phyloP scores from a whole-genome alignment of 495 filamentous ascomycete species.

The Bryoglossum gracile region DNA sequence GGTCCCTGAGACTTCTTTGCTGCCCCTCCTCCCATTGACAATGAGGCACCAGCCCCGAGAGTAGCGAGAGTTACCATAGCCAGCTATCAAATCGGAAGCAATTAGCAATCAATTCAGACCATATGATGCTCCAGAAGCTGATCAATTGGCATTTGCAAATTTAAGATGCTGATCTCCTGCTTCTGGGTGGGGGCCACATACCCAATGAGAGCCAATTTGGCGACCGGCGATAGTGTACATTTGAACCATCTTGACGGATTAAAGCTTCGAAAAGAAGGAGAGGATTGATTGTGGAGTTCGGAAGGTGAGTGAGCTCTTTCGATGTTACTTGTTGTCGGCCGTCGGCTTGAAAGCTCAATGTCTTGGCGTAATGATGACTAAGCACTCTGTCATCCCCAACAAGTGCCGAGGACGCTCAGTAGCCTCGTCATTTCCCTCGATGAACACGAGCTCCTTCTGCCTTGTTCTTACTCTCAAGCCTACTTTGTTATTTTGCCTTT shows the following conservation, averaged over 20 bases:
- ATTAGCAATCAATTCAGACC: conserved; percentile 13
- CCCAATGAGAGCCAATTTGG: conserved; percentile 88
- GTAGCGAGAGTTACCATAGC: conserved; percentile 73
- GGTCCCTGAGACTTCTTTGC: conserved; percentile 54
- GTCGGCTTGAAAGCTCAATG: conserved; percentile 15
- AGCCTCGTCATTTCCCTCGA: conserved; percentile 13
- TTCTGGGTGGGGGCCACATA: conserved; percentile 45
- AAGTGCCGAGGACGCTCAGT: too few species aligned
- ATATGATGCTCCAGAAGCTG: neutral
- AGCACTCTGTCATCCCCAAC: neutral
- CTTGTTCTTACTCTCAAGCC: neutral
- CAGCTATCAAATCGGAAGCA: conserved; percentile 49
- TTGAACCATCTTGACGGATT: conserved; percentile 67
- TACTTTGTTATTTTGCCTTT: too few species aligned
- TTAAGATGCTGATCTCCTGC: conserved; percentile 4
- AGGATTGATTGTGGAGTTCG: conserved; percentile 13
- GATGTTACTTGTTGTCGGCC: conserved; percentile 8
- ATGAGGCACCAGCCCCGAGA: conserved; percentile 49
- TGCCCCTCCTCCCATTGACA: conserved; percentile 53
- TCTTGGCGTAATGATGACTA: conserved; percentile 1
- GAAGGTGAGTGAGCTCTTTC: conserved; percentile 27
- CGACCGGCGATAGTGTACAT: conserved; percentile 81
- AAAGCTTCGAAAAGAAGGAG: conserved; percentile 25
- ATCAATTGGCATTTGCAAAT: neutral
- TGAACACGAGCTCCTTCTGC: conserved; percentile 1